Evolutionary conservation across 2,329 filamentous ascomycete genomes (phyloP).

Genomic region (Penicillium aurantiogriseum): DNA sequence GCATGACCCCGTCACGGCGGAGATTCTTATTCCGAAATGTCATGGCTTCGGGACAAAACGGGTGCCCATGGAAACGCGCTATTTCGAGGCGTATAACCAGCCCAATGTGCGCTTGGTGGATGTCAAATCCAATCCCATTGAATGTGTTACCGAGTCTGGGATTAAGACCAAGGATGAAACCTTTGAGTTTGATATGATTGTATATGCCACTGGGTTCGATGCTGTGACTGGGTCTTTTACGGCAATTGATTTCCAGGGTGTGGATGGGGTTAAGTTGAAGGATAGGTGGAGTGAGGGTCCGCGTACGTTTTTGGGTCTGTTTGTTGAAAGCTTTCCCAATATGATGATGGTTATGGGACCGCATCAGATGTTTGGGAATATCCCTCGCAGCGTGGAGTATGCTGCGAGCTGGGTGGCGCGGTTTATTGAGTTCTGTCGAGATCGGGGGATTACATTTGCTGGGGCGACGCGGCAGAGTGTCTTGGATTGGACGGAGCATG

Average conservation of each 20-base stretch:
- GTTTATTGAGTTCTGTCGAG: slow-evolving; percentile 1
- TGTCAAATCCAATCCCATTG: slow-evolving; percentile 8
- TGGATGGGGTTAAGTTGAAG: slow-evolving; percentile 6
- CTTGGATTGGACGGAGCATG: slow-evolving; percentile 50
- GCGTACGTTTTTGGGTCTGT: slow-evolving; percentile 9
- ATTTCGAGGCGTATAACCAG: slow-evolving; percentile 12
- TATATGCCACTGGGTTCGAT: slow-evolving; percentile 16
- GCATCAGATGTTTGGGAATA: slow-evolving; percentile 38
- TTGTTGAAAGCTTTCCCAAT: slow-evolving; percentile 13
- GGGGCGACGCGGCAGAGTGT: slow-evolving; percentile 45
- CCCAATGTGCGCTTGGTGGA: slow-evolving; percentile 12
- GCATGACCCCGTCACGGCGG: slow-evolving; percentile 8
- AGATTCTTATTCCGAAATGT: slow-evolving; percentile 12
- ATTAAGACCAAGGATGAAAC: slow-evolving; percentile 7
- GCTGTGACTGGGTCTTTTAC: slow-evolving; percentile 11
- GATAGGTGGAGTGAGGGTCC: slow-evolving; percentile 10
- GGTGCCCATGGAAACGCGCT: slow-evolving; percentile 12
- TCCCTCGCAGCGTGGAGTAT: slow-evolving; percentile 11
- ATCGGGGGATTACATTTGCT: slow-evolving; percentile 30
- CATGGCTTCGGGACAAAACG: slow-evolving; percentile 14
- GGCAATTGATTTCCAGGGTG: slow-evolving; percentile 11
- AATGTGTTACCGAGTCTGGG: slow-evolving; percentile 10
- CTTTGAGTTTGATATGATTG: slow-evolving; percentile 11
- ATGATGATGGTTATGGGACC: slow-evolving; percentile 16
- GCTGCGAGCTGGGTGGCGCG: background rate